Evolutionary conservation across 2,329 filamentous ascomycete species (phyloP), one percentile per base, ranked within the genome.

Genomic region (Fusarium verrucosum): DNA sequence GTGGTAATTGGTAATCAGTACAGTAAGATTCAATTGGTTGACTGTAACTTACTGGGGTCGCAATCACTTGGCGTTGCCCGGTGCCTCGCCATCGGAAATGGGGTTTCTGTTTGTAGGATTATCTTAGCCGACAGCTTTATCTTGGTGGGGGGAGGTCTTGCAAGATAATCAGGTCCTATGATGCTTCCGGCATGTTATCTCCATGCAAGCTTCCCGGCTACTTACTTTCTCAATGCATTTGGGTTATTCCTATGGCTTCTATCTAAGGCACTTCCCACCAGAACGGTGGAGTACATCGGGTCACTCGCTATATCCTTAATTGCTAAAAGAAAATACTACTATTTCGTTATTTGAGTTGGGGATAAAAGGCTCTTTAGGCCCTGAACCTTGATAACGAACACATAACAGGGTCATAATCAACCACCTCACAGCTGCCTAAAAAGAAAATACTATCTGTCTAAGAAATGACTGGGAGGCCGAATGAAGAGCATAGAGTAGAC

Each of bases 311-410:
- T 14, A 4, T 8, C n/a, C 28, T 32, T 11, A 9, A 14, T n/a
- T 7, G n/a, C n/a, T n/a, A n/a, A n/a, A 4, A 16, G 1, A 30
- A 7, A 13, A 7, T 10, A 30, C 5, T 4, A 2, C n/a, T n/a
- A n/a, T n/a, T n/a, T n/a, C n/a, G n/a, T n/a, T n/a, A n/a, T n/a
- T n/a, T n/a, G n/a, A n/a, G n/a, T n/a, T n/a, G n/a, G n/a, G n/a
- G n/a, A n/a, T n/a, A n/a, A n/a, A n/a, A n/a, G n/a, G n/a, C n/a
- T n/a, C n/a, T n/a, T n/a, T n/a, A n/a, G n/a, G n/a, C n/a, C n/a
- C n/a, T n/a, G n/a, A n/a, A n/a, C n/a, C n/a, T n/a, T n/a, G n/a
- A n/a, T n/a, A n/a, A n/a, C n/a, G n/a, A n/a, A n/a, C n/a, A n/a
- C n/a, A n/a, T n/a, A n/a, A n/a, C n/a, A n/a, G n/a, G n/a, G n/a